Conservation (phyloP, 164 flowering plant genomes). For the Annona squamosa region DNA sequence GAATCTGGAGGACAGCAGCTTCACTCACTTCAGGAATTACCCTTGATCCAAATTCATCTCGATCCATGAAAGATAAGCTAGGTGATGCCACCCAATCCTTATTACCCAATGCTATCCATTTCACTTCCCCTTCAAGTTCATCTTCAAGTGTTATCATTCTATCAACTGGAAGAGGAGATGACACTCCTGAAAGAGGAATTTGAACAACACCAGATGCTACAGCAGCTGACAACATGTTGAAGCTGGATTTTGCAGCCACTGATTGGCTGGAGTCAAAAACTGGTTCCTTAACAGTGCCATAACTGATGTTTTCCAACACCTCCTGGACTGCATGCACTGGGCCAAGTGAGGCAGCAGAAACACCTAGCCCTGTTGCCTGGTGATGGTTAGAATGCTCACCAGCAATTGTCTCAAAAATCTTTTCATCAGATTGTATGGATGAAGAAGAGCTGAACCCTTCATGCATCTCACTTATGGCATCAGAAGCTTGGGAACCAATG, state of each 20-base stretch:
- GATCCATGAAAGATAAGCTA: constrained; percentile 14
- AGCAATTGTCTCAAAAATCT: constrained; percentile 7
- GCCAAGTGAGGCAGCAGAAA: background rate
- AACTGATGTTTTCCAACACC: constrained; percentile 19
- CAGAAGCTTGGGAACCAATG: constrained; percentile 4
- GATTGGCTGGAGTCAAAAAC: constrained; percentile 71
- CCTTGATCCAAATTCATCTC: constrained; percentile 18
- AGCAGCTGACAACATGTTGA: constrained; percentile 11
- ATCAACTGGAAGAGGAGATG: too few relatives aligned
- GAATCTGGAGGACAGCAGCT: constrained; percentile 10
- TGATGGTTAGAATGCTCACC: constrained; percentile 8
- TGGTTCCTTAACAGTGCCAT: constrained; percentile 42
- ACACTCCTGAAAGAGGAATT: too few relatives aligned
- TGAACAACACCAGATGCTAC: background rate
- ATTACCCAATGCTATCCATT: constrained; percentile 7
- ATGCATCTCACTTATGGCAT: background rate
- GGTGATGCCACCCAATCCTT: constrained; percentile 15
- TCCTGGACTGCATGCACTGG: constrained; percentile 2
- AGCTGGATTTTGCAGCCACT: constrained; percentile 24
- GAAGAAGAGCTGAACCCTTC: constrained; percentile 16
- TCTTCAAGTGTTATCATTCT: background rate
- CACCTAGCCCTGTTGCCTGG: constrained; percentile 6
- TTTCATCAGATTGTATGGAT: constrained; percentile 4
- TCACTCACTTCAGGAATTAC: constrained; percentile 15
- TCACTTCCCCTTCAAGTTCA: constrained; percentile 15